Evolutionary conservation across 768 basidiomycete genomes (phyloP).

Genomic region (Tremella fuciformis): DNA sequence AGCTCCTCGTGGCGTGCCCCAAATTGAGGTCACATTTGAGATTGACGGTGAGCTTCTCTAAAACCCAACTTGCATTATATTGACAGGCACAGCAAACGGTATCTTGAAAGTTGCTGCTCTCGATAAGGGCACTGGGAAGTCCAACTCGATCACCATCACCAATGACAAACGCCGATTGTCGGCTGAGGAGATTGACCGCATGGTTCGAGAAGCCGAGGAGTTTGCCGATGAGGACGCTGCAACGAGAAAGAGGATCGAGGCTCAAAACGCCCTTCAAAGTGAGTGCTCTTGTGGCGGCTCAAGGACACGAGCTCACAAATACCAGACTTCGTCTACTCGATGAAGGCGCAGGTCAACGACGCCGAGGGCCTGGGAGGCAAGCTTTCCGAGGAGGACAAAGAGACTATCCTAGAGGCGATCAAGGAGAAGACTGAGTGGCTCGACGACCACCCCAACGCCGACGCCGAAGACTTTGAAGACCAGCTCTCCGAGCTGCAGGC

Average conservation of each 20-base stretch:
- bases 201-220: conserved; percentile 92
- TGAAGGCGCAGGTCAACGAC: conserved; percentile 83
- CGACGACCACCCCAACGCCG: conserved; percentile 72
- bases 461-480: conserved; percentile 86
- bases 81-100: conserved; percentile 53
- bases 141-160: conserved; percentile 55
- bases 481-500: conserved; percentile 62
- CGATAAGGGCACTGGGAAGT: conserved; percentile 97
- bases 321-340: conserved; percentile 62
- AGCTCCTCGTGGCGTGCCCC: conserved; percentile 95
- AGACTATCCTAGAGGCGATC: conserved; percentile 67
- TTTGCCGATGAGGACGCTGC: conserved; percentile 55
- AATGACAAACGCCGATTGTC: conserved; percentile 91
- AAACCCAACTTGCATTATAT: background rate
- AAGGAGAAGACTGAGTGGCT: conserved; percentile 92
- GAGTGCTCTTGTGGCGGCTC: conserved; percentile 1
- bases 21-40: conserved; percentile 96
- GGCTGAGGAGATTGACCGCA: conserved; percentile 97
- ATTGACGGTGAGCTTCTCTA: conserved; percentile 66
- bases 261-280: conserved; percentile 52
- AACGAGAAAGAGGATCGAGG: conserved; percentile 55
- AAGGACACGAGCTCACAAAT: conserved; percentile 47
- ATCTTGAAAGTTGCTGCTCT: conserved; percentile 92
- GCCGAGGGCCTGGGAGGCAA: conserved; percentile 89
- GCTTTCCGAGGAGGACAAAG: conserved; percentile 51